phyloP scores from a whole-genome alignment of 257 asterid species.

The Capsicum rhomboideum region DNA sequence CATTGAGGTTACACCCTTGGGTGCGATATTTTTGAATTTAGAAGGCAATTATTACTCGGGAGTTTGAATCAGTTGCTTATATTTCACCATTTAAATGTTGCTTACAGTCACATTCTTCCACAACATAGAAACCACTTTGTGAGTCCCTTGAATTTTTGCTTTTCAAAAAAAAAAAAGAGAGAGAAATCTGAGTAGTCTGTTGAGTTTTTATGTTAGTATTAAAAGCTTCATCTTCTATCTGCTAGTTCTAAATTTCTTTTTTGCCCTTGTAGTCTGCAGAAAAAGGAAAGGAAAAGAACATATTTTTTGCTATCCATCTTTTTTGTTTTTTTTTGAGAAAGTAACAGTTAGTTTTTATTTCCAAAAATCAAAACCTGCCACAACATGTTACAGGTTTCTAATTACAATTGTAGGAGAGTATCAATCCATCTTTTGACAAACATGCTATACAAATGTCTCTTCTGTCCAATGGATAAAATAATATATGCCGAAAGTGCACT shows the following conservation, averaged over 20 bases:
- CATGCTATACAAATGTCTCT: neutral
- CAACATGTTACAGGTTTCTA: too few relatives aligned
- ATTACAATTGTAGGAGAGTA: too few relatives aligned
- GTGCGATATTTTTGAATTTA: neutral
- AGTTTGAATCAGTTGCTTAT: neutral
- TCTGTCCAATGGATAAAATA: neutral
- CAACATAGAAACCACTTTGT: neutral
- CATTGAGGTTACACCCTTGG: too few relatives aligned
- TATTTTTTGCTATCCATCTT: too few relatives aligned
- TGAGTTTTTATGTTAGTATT: neutral
- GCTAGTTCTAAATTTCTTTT: neutral
- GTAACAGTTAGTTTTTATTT: too few relatives aligned
- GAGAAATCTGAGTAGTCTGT: neutral
- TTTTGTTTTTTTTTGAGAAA: too few relatives aligned
- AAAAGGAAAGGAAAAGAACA: neutral
- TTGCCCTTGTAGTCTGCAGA: neutral
- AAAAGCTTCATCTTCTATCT: neutral
- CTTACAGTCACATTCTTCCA: neutral
- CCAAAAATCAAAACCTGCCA: too few relatives aligned
- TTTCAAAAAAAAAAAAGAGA: too few relatives aligned
- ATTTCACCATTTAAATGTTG: neutral
- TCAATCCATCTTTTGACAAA: neutral
- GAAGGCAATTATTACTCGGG: neutral
- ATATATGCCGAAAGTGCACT: neutral
- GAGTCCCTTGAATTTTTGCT: neutral